These are phyloP conservation scores for Calonectria hawksworthii DNA, from an alignment of 2,329 filamentous ascomycete species.

Conservation along the genomic window DNA sequence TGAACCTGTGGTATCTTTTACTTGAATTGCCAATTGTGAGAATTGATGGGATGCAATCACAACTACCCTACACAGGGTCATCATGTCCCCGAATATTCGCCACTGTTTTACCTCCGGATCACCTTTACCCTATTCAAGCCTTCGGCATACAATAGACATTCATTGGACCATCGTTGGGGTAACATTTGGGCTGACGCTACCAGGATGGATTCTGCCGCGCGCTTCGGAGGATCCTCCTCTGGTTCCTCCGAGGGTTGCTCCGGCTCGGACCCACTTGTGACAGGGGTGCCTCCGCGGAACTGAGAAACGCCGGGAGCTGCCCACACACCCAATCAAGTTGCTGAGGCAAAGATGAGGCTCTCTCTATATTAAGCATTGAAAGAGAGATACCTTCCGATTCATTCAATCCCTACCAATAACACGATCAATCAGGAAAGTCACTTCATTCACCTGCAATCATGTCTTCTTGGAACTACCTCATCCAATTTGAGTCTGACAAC, in stretches of 20 bases:
- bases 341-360: neutral
- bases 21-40: neutral
- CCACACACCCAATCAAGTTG: neutral
- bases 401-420: neutral
- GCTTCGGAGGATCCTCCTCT: neutral
- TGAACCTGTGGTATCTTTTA: no score
- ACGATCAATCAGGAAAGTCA: neutral
- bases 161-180: neutral
- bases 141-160: fast-evolving
- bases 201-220: neutral
- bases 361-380: neutral
- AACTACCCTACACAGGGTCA: neutral
- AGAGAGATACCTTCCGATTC: neutral
- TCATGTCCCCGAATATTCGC: neutral
- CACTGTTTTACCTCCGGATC: neutral
- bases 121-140: neutral
- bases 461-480: neutral
- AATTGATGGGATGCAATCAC: neutral
- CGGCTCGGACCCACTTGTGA: neutral
- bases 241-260: neutral
- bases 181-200: neutral
- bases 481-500: neutral
- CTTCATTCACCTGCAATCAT: neutral
- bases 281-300: neutral
- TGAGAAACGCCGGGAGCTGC: neutral